Conservation (phyloP, 2,329 filamentous ascomycete genomes). For the Venturiaceae sp. region DNA sequence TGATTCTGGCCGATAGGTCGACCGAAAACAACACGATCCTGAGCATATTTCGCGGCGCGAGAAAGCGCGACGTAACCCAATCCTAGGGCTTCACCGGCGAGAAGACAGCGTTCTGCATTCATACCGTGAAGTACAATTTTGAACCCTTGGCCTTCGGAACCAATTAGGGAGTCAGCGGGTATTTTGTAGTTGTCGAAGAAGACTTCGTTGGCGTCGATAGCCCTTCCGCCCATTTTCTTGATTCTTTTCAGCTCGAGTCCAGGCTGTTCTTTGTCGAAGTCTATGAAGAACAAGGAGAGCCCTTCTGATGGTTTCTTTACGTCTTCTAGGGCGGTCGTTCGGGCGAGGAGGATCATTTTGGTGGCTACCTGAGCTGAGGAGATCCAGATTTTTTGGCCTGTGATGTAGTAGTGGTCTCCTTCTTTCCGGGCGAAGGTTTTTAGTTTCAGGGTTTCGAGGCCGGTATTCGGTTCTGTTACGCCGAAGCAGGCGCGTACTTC, state of each 20-base stretch:
- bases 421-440: conserved; percentile 54
- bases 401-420: conserved; percentile 54
- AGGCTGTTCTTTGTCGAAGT: conserved; percentile 52
- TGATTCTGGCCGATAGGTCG: conserved; percentile 51
- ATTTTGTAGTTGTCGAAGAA: conserved; percentile 76
- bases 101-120: conserved; percentile 38
- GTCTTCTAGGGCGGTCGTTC: conserved; percentile 61
- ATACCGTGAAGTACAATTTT: conserved; percentile 50
- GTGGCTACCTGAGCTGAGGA: conserved; percentile 72
- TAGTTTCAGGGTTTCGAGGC: conserved; percentile 66
- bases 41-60: conserved; percentile 34
- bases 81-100: conserved; percentile 68
- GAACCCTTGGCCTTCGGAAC: conserved; percentile 67
- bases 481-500: conserved; percentile 69
- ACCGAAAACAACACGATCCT: conserved; percentile 43
- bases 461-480: conserved; percentile 75
- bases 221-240: conserved; percentile 76
- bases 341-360: conserved; percentile 75
- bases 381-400: conserved; percentile 84
- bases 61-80: conserved; percentile 59
- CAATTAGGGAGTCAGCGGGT: conserved; percentile 55
- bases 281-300: conserved; percentile 71
- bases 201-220: conserved; percentile 77
- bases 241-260: conserved; percentile 62
- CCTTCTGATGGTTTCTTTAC: conserved; percentile 63